Base-by-base conservation (phyloP, 1,284 basidiomycete species). In the Crepidotus sp. region DNA sequence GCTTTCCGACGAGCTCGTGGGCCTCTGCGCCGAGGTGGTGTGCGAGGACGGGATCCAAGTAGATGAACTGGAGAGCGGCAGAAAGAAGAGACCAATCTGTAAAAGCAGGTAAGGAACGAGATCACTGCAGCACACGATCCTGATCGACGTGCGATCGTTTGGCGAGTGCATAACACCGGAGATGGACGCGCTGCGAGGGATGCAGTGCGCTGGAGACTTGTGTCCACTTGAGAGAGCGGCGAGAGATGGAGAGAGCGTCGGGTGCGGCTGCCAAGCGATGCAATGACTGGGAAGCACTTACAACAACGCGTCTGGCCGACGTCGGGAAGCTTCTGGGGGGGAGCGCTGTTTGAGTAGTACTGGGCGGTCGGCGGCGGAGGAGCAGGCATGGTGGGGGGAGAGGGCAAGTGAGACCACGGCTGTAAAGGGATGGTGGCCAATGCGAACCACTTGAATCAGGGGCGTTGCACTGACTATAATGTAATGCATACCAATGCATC, bases 11-110 rank as follows among this genome's bases (percentile, higher is more conserved):
- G 59, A 97, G 73, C 15, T 63, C 56, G 19, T 74, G 64, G 0
- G 82, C 79, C 63, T 92, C 81, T 42, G 77, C 72, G 18, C 74
- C 78, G 56, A 96, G 78, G 62, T 95, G 90, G 50, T 59, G 64
- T 18, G 78, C 70, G 49, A 96, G 73, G 45, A 90, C 78, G 40
- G 93, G 94, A 67, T 96, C 94, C 53, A 92, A 73, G 66, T 91
- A 92, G 51, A 93, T 77, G 65, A 93, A 94, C 38, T 77, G 68
- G 39, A 96, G 76, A 59, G 84, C 77, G 36, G 79, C 60, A 15
- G 78, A 77, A 55, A 89, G 70, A 46, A 89, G 65, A 30, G 80
- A 65, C 84, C 84, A 89, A 66, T 88, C 71, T 73, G 57, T 26
- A 38, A 41, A 27, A 43, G 34, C 22, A 35, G 40, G 48, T 41